These are phyloP conservation scores for Xylaria arbuscula DNA, from an alignment of 2,329 filamentous ascomycete genomes.

Conservation along the genomic window DNA sequence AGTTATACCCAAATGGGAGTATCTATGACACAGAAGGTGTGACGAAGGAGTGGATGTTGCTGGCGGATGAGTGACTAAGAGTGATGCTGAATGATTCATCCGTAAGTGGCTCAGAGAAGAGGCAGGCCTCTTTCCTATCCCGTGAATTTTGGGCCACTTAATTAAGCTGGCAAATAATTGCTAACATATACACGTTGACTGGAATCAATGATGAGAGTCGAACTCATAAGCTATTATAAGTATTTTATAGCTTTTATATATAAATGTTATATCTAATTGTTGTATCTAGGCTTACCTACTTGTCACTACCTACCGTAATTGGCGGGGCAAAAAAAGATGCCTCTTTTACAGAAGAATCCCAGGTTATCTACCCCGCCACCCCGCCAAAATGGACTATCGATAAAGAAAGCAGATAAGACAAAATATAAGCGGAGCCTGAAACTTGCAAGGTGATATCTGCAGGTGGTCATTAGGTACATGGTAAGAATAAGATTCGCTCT, in stretches of 20 bases:
- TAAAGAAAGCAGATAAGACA: constrained; percentile 19
- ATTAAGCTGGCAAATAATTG: constrained; percentile 8
- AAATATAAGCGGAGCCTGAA: constrained; percentile 10
- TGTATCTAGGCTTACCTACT: not conserved
- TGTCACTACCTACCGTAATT: constrained; percentile 18
- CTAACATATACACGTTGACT: constrained; percentile 15
- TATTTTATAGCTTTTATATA: constrained; percentile 6
- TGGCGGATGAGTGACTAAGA: constrained; percentile 31
- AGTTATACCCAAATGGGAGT: not conserved
- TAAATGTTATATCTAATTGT: not conserved
- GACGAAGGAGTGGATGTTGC: constrained; percentile 12
- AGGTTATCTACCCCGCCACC: constrained; percentile 34
- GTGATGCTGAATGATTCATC: constrained; percentile 35
- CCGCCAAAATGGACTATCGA: constrained; percentile 27
- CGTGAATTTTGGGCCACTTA: not conserved
- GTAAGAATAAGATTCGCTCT: not conserved
- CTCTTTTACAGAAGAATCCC: constrained; percentile 11
- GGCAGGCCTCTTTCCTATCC: not conserved
- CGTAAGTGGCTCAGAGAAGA: constrained; percentile 20
- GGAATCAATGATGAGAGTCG: not conserved
- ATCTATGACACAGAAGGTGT: constrained; percentile 1
- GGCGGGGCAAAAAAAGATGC: constrained; percentile 30
- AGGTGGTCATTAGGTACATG: not conserved
- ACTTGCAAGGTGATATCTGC: no score
- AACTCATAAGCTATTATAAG: constrained; percentile 4